Evolutionary conservation across 129 eudicot species (phyloP), one percentile per base, ranked within the genome.

Genomic region (Daucus carota): DNA sequence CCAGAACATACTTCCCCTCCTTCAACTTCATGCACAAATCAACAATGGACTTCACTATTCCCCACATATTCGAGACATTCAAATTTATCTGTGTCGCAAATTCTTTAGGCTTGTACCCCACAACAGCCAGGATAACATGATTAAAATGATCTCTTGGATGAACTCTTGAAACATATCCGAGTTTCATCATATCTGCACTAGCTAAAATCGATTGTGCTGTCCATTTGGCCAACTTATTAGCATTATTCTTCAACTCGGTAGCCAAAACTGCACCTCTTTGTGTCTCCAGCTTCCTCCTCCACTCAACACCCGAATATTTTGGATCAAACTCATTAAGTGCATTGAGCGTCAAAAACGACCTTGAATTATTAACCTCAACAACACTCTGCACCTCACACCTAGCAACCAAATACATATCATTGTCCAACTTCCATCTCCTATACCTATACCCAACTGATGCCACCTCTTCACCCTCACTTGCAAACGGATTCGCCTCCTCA

Each of bases 191-290:
- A 89, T 92, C 97, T 3, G 97, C 97, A 82, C 85, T 84, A 38
- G 84, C 96, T 85, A 92, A 80, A 3, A 92, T 79, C 2, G 97
- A 86, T 74, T 89, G 96, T 1, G 92, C 90, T 5, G 97, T 89
- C 97, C 97, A 92, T 75, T 92, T 92, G 1, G 97, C 96, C 57
- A 92, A 48, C 85, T 92, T 92, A 77, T 92, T 89, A 0, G 96
- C 92, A 77, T 92, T 92, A 76, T 92, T 92, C 84, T 92, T 92
- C 89, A 92, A 80, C 73, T 92, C 97, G 38, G 97, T 92, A 2
- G 97, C 97, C 82, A 92, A 86, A 17, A 92, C 97, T 15, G 97
- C 97, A 45, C 97, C 97, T 59, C 96, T 81, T 72, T 92, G 97
- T 2, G 97, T 89, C 81, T 92, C 97, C 81, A 89, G 80, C 87